A percentile compares a stretch with the other conserved stretches of the same genome.
These are phyloP conservation scores for Starmerella roubikii DNA, from an alignment of 805 yeast species.

Conservation along the genomic window DNA sequence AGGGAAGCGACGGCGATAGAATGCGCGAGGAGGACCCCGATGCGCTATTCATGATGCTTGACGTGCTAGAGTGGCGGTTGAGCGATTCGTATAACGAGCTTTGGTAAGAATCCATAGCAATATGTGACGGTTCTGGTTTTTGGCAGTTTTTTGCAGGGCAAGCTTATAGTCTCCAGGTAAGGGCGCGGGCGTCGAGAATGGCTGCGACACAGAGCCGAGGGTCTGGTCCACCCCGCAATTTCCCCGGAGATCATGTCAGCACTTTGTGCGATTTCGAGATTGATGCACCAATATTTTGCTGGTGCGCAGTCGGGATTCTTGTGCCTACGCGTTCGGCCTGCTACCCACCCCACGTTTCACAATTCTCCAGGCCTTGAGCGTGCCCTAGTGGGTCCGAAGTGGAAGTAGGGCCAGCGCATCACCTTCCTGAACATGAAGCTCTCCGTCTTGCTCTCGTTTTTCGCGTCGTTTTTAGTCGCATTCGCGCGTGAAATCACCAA, in stretches of 20 bases:
- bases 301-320: too few relatives aligned
- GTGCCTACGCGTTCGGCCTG: too few relatives aligned
- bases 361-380: too few relatives aligned
- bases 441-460: constrained; percentile 4
- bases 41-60: background rate
- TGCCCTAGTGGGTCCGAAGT: too few relatives aligned
- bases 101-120: constrained; percentile 8
- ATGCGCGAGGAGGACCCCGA: constrained; percentile 2
- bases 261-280: too few relatives aligned
- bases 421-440: constrained; percentile 10
- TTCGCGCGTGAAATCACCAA: constrained; percentile 43
- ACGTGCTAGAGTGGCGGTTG: background rate
- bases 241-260: too few relatives aligned
- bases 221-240: too few relatives aligned
- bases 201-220: too few relatives aligned
- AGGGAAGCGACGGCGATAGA: constrained; percentile 2
- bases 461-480: constrained; percentile 12
- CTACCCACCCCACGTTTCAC: too few relatives aligned
- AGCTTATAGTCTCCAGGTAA: background rate
- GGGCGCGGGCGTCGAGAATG: too few relatives aligned
- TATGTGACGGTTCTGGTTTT: background rate
- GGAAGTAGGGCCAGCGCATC: background rate
- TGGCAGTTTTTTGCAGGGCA: background rate
- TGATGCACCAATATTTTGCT: too few relatives aligned
- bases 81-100: constrained; percentile 3